Base-by-base conservation (phyloP, 1,284 basidiomycete genomes). In the Cutaneotrichosporon arboriforme region DNA sequence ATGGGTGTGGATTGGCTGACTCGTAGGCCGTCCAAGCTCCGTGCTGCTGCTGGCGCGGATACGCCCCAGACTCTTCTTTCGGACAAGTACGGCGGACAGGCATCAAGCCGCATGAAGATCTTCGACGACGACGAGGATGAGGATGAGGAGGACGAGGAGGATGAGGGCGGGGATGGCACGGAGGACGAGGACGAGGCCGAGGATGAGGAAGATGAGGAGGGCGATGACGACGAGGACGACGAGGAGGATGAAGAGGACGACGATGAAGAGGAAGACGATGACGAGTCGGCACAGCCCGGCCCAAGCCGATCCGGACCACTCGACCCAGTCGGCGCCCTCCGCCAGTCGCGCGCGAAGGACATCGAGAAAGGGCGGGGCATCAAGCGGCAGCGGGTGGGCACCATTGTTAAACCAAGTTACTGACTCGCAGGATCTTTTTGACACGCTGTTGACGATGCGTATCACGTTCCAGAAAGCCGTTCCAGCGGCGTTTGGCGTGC, bases 381-480 rank as follows among this genome's bases (percentile, higher is more conserved):
- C 55, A 80, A 83, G 49, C 81, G 81, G 59, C 92, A 97, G 75
- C 81, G 90, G 53, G 91, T 88, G 66, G 61, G 85, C 78, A 14
- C 26, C n/a, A 1, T 10, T 2, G 7, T 31, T 31, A 31, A 10
- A 7, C 7, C 26, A 31, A 31, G 17, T 1, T 18, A n/a, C 55
- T 50, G 8, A 50, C 60, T 15, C 56, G 14, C 59, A 94, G 90
- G 78, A 79, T 5, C 76, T 91, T 31, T 94, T 89, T 84, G 89
- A 94, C 69, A 79, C 80, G 7, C 77, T 96, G 34, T 79, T 96
- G 35, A 89, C 93, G 66, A 82, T 87, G 17, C 83, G 92, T 35
- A 97, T 97, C 69, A 84, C 85, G 26, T 74, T 94, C 49, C 92
- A 96, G 75, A 96, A 91, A 76, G 81, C 84, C 20, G 77, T 84